phyloP scores from a whole-genome alignment of 192 early-diverging fungal genomes.

The Coemansia sp. region DNA sequence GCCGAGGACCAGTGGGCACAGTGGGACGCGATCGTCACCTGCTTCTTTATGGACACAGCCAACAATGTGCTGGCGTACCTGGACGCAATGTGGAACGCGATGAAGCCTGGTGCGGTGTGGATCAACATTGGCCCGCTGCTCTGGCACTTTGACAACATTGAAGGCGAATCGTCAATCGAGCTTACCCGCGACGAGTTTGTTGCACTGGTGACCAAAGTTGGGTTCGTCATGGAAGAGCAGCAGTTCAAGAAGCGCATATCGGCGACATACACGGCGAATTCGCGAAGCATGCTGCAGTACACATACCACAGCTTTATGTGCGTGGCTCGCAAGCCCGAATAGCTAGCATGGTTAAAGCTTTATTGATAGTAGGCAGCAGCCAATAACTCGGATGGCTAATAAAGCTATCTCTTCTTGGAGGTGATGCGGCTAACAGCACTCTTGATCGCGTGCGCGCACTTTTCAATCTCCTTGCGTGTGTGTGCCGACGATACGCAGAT shows the following conservation, averaged over 20 bases:
- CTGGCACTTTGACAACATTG: conserved; percentile 91
- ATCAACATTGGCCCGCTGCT: conserved; percentile 86
- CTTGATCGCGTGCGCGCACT: conserved; percentile 71
- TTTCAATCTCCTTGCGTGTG: conserved; percentile 80
- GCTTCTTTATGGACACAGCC: conserved; percentile 98
- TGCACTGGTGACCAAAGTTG: conserved; percentile 54
- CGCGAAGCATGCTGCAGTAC: conserved; percentile 77
- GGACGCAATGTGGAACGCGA: conserved; percentile 68
- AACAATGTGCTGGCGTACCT: conserved; percentile 88
- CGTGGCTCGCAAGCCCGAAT: conserved; percentile 39
- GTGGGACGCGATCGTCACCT: conserved; percentile 91
- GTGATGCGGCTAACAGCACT: conserved; percentile 57
- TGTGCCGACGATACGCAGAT: conserved; percentile 72
- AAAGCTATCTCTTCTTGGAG: conserved; percentile 49
- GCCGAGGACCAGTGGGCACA: conserved; percentile 56
- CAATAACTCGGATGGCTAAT: too few relatives aligned
- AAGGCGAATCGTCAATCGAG: conserved; percentile 79
- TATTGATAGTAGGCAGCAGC: too few relatives aligned
- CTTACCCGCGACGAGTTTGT: conserved; percentile 80
- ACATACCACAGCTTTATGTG: conserved; percentile 60
- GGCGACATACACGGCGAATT: conserved; percentile 72
- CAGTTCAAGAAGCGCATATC: conserved; percentile 58
- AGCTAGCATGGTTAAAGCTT: background rate
- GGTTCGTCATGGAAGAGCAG: conserved; percentile 63
- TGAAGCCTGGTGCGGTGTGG: conserved; percentile 79